Evolutionary conservation across 257 asterid species (phyloP), one percentile per base, ranked within the genome.

Genomic region (Gentiana straminea): DNA sequence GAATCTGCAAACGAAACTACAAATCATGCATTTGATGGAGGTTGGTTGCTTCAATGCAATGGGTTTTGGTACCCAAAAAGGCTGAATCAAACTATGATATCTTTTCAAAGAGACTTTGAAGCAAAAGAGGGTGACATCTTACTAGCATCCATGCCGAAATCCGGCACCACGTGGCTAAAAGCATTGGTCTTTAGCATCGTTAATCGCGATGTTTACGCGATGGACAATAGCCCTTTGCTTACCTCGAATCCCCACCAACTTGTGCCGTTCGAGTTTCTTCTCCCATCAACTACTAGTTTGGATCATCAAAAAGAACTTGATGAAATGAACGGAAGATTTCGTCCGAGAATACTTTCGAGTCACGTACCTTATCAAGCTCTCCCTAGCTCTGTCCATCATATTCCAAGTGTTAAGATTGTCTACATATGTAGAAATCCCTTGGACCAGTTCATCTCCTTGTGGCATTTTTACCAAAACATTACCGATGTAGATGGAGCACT

Each of bases 301-400:
- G 5, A 4, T 36, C 4, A 0, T 37, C 15, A 13, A 39, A 0
- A 24, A 24, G 4, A 13, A 46, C 24, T 39, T 38, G 6, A 46
- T 35, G 5, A 37, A 56, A 24, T 41, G 36, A 49, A 8, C 52
- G 32, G 13, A 12, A 24, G 24, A 24, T 33, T 7, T 49, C 15
- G 39, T 54, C 51, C 66, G 1, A 47, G 67, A 2, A 35, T 59
- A 11, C 46, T 59, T 9, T 45, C 65, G 0, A 66, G 65, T 7
- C 70, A 66, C 44, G 13, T 66, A 10, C 65, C 64, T 7, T 44
- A 38, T 13, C 34, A 46, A n/a, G 41, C 8, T 4, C 58, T 66
- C 1, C 51, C 70, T 2, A 33, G 32, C 13, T 58, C 70, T n/a
- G n/a, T 59, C 9, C 3, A 5, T 32, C 35, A n/a, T 3, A 34